Evolutionary conservation across 2,329 filamentous ascomycete species (phyloP), one percentile per base, ranked within the genome.

Genomic region (Alternaria sp.): DNA sequence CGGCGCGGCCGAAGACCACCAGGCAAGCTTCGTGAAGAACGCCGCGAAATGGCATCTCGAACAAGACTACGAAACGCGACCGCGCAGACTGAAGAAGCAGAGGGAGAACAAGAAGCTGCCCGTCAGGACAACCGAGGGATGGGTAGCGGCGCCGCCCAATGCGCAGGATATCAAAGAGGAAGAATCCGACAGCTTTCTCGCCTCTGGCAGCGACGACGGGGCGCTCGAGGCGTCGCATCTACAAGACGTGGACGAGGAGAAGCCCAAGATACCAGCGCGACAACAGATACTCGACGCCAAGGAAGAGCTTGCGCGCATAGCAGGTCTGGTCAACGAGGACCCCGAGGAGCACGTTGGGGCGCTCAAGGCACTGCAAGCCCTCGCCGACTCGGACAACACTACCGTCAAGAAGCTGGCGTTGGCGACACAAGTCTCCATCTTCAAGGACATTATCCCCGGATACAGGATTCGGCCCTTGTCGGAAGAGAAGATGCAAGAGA

Each of bases 381-480:
- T 97, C 69, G 90, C 90, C 19, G 85, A 89, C 58, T 90, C 91
- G 8, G 84, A 85, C 13, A 89, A 94, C 66, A 80, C 87, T 13
- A 89, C 91, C 2, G 90, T 99, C 56, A 90, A 92, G 82, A 97
- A 97, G 80, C 86, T 99, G 64, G 90, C 92, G 7, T 83, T 99
- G 67, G 92, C 90, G 51, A 93, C 96, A 21, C 94, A 97, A 80
- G 86, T 96, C 77, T 88, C 94, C 0, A 89, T 98, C 12, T 99
- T 95, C 85, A 97, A 95, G 79, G 96, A 98, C 80, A 88, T 97
- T 50, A 98, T 99, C 62, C 96, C 96, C 0, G 96, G 96, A 21
- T 99, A 99, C 79, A 88, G 96, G 64, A 98, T 99, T 83, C 90
- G 96, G 17, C 91, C 93, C 1, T 83, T 93, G 5, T 85, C 87